These are phyloP conservation scores for Arachis monticola DNA, from an alignment of 331 rosid species.

Conservation along the genomic window DNA sequence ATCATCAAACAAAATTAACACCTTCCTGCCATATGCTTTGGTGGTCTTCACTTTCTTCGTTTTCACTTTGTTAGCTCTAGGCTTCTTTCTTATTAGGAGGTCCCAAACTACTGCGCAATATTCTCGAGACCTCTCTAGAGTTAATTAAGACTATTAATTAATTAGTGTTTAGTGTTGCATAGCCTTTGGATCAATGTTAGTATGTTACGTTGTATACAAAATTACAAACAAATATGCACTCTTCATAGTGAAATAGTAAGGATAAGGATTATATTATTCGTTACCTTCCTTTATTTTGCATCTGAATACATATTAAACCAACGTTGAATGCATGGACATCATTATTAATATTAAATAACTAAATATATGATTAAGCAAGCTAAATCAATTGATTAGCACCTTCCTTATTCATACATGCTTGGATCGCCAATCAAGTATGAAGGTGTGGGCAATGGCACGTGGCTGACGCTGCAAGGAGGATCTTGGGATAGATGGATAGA, in stretches of 20 bases:
- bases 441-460: background rate
- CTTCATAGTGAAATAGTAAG: conserved; percentile 1
- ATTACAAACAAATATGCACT: background rate
- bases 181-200: background rate
- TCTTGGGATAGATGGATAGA: background rate
- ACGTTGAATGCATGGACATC: background rate
- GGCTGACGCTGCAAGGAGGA: background rate
- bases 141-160: conserved; percentile 5
- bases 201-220: background rate
- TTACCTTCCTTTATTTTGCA: background rate
- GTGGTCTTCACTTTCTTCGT: conserved; percentile 35
- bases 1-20: conserved; percentile 35
- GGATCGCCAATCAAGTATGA: background rate
- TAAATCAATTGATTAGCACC: conserved; percentile 29
- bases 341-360: background rate
- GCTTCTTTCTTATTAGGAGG: conserved; percentile 26
- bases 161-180: conserved; percentile 13
- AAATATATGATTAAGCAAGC: background rate
- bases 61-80: conserved; percentile 30
- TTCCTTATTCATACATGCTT: conserved; percentile 31
- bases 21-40: conserved; percentile 26
- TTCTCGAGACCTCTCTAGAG: conserved; percentile 9
- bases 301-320: background rate
- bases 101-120: conserved; percentile 29
- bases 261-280: background rate